Evolutionary conservation across 176 grass and related monocot species (phyloP).

Genomic region (Melocanna baccifera): DNA sequence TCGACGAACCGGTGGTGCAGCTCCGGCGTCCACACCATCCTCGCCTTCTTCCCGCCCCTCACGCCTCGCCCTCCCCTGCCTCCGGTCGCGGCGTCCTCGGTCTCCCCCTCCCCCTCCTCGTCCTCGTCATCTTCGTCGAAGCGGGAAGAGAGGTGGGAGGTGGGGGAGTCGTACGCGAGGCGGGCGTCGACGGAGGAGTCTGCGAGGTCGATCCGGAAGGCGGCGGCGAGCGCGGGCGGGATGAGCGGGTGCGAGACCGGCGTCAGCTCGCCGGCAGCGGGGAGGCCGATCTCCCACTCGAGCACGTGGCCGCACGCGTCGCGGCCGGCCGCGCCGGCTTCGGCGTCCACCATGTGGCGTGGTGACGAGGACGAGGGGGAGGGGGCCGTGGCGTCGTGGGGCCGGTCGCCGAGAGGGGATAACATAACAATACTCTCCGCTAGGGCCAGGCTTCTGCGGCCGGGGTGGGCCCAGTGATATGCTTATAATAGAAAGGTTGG

Average conservation of each 20-base stretch:
- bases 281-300: constrained; percentile 81
- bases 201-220: constrained; percentile 55
- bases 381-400: constrained; percentile 1
- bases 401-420: constrained; percentile 32
- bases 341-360: constrained; percentile 5
- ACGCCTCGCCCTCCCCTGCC: constrained; percentile 17
- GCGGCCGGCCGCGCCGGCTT: not conserved
- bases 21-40: constrained; percentile 83
- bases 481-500: not conserved
- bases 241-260: constrained; percentile 62
- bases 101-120: constrained; percentile 16
- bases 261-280: constrained; percentile 43
- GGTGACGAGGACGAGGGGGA: not conserved
- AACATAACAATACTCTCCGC: constrained; percentile 6
- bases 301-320: constrained; percentile 31
- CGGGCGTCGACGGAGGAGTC: constrained; percentile 7
- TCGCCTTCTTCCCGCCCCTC: constrained; percentile 46
- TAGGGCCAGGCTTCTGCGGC: not conserved
- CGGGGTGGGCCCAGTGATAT: not conserved
- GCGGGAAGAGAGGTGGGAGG: constrained; percentile 24
- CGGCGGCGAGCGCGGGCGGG: constrained; percentile 61
- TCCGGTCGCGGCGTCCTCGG: not conserved
- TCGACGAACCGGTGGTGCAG: constrained; percentile 96
- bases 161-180: constrained; percentile 31
- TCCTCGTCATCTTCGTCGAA: constrained; percentile 19